These are phyloP conservation scores for Arthrobotrys sinensis DNA, from an alignment of 2,329 filamentous ascomycete species.

Conservation along the genomic window DNA sequence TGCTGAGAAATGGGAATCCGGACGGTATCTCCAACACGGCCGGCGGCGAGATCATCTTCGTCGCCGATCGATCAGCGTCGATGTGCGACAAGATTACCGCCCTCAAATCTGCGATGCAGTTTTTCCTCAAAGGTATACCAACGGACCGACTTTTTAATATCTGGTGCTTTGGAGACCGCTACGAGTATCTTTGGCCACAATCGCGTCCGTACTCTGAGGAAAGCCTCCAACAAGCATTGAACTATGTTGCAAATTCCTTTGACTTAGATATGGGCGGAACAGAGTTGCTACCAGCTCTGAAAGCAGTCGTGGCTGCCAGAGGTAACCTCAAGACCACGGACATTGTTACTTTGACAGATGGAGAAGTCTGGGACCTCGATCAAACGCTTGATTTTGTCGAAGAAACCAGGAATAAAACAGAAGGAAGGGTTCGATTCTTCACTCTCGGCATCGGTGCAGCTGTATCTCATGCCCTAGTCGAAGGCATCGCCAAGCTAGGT, in stretches of 20 bases:
- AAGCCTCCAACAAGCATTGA: conserved; percentile 69
- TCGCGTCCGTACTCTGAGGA: conserved; percentile 66
- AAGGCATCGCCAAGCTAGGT: conserved; percentile 74
- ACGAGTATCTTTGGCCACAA: conserved; percentile 70
- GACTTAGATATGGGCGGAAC: conserved; percentile 72
- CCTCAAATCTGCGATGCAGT: conserved; percentile 71
- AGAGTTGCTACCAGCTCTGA: conserved; percentile 70
- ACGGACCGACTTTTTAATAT: conserved; percentile 65
- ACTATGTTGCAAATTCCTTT: conserved; percentile 65
- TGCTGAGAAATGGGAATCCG: conserved; percentile 18
- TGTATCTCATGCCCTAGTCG: conserved; percentile 74
- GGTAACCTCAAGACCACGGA: conserved; percentile 68
- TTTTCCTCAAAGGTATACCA: conserved; percentile 75
- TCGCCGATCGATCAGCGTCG: conserved; percentile 66
- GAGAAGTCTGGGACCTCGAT: conserved; percentile 72
- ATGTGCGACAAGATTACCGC: conserved; percentile 71
- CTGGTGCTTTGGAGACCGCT: conserved; percentile 72
- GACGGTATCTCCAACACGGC: not conserved
- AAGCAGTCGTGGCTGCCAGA: conserved; percentile 70
- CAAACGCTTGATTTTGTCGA: conserved; percentile 71
- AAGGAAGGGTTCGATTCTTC: conserved; percentile 72
- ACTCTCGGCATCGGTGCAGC: conserved; percentile 73
- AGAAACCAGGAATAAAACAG: conserved; percentile 67
- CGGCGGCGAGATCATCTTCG: conserved; percentile 62
- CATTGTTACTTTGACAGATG: conserved; percentile 74